Evolutionary conservation across 331 rosid species (phyloP).

Genomic region (Quercus tomentella): DNA sequence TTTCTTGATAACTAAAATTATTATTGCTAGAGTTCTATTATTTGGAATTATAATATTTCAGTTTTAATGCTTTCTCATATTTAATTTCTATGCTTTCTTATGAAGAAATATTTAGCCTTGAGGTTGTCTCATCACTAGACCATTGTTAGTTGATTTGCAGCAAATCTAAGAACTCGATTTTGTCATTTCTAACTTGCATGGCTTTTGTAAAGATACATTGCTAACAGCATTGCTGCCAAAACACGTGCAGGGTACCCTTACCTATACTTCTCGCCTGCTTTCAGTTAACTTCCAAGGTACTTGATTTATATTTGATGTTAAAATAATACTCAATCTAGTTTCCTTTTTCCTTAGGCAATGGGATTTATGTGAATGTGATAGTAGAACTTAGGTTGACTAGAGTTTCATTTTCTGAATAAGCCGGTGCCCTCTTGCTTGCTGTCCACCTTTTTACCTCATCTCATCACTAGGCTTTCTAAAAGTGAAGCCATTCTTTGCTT

Average conservation of each 20-base stretch:
- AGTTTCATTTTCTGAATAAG: not conserved
- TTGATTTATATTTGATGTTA: slow-evolving; percentile 10
- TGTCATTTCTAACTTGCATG: not conserved
- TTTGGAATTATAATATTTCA: not conserved
- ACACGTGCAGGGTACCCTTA: slow-evolving; percentile 59
- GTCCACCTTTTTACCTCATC: not conserved
- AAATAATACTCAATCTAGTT: not conserved
- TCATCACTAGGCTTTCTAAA: not conserved
- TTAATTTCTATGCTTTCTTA: not conserved
- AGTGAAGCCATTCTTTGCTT: not conserved
- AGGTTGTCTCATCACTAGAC: not conserved
- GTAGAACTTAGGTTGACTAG: not conserved
- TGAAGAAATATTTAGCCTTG: not conserved
- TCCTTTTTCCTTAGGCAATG: slow-evolving; percentile 6
- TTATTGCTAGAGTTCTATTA: not conserved
- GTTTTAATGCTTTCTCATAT: not conserved
- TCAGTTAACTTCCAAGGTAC: slow-evolving; percentile 80
- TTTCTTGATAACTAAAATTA: no score
- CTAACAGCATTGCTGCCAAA: slow-evolving; percentile 13
- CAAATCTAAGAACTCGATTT: not conserved
- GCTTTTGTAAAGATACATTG: not conserved
- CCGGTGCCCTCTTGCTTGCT: not conserved
- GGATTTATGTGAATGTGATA: not conserved
- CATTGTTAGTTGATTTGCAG: not conserved
- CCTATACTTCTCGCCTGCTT: slow-evolving; percentile 84